These are phyloP conservation scores for Solanum microdontum DNA, from an alignment of 257 asterid genomes.

Conservation along the genomic window DNA sequence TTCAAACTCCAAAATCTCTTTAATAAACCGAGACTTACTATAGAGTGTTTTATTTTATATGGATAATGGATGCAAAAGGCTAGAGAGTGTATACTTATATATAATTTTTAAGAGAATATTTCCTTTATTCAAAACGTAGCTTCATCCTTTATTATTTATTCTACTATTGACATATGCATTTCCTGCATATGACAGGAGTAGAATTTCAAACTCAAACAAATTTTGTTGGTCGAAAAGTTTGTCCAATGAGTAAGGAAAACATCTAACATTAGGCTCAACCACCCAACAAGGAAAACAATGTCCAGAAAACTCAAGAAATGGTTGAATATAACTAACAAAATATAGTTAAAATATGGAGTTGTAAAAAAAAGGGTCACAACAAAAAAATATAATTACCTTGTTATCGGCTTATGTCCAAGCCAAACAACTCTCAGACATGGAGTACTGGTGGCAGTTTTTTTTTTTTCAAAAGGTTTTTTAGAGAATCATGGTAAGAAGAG, in stretches of 20 bases:
- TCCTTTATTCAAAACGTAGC: background rate
- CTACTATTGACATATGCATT: background rate
- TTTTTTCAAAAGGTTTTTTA: no score
- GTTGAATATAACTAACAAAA: no score
- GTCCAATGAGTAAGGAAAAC: no score
- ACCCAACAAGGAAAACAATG: background rate
- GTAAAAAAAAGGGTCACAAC: accelerated
- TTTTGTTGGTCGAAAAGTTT: background rate
- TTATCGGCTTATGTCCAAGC: no score
- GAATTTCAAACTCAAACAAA: no score
- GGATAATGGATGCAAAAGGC: background rate
- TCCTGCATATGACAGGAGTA: background rate
- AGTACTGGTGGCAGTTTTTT: no score
- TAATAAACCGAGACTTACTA: background rate
- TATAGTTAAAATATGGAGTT: no score
- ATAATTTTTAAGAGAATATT: no score
- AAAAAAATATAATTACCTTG: background rate
- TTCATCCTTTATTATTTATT: no score
- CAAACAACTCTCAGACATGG: no score
- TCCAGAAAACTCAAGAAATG: background rate
- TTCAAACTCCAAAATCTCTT: background rate
- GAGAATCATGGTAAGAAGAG: no score
- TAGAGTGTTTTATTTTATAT: background rate
- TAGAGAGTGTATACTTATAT: no score
- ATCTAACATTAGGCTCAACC: background rate